A percentile compares a stretch with the other conserved stretches of the same genome.
These are phyloP conservation scores for Diddensiella caesifluorescens DNA, from an alignment of 805 yeast species.

Conservation along the genomic window DNA sequence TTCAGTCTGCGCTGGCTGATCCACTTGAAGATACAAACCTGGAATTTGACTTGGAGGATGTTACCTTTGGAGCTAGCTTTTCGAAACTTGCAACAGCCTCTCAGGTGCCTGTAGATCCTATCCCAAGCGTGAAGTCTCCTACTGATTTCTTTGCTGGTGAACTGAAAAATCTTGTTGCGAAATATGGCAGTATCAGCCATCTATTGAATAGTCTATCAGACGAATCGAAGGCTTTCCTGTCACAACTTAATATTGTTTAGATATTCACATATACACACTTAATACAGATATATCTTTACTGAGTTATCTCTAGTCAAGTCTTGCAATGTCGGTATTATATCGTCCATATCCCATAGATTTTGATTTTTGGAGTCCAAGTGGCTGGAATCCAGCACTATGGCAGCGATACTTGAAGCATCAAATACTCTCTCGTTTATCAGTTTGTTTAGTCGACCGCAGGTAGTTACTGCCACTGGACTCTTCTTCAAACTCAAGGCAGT, in stretches of 20 bases:
- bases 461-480: constrained; percentile 51
- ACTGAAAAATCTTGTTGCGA: constrained; percentile 17
- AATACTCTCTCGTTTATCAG: constrained; percentile 42
- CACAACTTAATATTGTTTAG: constrained; percentile 13
- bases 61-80: constrained; percentile 81
- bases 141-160: constrained; percentile 24
- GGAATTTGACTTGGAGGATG: constrained; percentile 55
- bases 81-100: constrained; percentile 66
- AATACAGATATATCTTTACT: constrained; percentile 50
- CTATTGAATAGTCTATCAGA: constrained; percentile 17
- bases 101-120: constrained; percentile 63
- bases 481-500: constrained; percentile 33
- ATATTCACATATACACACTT: constrained; percentile 10
- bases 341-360: constrained; percentile 50
- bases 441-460: constrained; percentile 55
- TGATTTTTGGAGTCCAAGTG: constrained; percentile 57
- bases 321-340: constrained; percentile 26
- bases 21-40: constrained; percentile 32
- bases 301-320: constrained; percentile 31
- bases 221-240: constrained; percentile 15
- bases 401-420: constrained; percentile 42
- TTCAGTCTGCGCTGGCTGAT: constrained; percentile 40
- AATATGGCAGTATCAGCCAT: constrained; percentile 16
- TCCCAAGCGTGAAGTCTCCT: constrained; percentile 40
- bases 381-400: constrained; percentile 55